Evolutionary conservation across 2,329 filamentous ascomycete species (phyloP).

Genomic region (Fusarium scirpi): DNA sequence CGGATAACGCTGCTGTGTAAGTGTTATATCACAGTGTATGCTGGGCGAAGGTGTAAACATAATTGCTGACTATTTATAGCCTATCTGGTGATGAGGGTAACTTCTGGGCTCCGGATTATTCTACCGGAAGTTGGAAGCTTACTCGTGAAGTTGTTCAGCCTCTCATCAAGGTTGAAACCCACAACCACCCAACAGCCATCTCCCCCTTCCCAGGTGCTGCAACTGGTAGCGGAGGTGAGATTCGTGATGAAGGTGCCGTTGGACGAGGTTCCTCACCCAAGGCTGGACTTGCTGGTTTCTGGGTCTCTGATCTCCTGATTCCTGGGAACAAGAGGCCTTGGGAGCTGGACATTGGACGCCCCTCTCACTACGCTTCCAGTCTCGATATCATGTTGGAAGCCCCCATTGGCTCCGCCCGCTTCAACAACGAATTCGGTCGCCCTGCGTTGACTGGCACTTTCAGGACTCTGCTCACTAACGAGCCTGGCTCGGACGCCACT

Average conservation of each 20-base stretch:
- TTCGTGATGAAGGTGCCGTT: conserved; percentile 94
- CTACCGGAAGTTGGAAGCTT: conserved; percentile 87
- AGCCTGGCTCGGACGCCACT: conserved; percentile 60
- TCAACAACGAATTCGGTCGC: conserved; percentile 98
- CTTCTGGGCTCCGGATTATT: conserved; percentile 87
- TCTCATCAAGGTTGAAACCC: conserved; percentile 94
- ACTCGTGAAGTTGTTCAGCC: conserved; percentile 89
- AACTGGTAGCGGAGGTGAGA: conserved; percentile 95
- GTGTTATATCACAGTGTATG: conserved; percentile 27
- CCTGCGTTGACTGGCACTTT: conserved; percentile 92
- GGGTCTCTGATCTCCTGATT: conserved; percentile 93
- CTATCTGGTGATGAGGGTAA: conserved; percentile 56
- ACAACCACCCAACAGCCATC: conserved; percentile 97
- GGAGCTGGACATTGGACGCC: conserved; percentile 92
- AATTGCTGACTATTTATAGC: conserved; percentile 25
- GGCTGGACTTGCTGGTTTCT: conserved; percentile 91
- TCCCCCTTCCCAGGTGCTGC: conserved; percentile 93
- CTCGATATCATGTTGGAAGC: conserved; percentile 98
- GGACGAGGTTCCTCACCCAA: conserved; percentile 93
- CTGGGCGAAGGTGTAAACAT: neutral
- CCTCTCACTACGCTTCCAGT: conserved; percentile 91
- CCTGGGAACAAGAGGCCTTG: conserved; percentile 85
- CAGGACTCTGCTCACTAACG: conserved; percentile 81
- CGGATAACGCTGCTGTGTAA: conserved; percentile 93
- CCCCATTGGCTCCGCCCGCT: conserved; percentile 92